These are phyloP conservation scores for Solanum sitiens DNA, from an alignment of 257 asterid genomes.

Conservation along the genomic window DNA sequence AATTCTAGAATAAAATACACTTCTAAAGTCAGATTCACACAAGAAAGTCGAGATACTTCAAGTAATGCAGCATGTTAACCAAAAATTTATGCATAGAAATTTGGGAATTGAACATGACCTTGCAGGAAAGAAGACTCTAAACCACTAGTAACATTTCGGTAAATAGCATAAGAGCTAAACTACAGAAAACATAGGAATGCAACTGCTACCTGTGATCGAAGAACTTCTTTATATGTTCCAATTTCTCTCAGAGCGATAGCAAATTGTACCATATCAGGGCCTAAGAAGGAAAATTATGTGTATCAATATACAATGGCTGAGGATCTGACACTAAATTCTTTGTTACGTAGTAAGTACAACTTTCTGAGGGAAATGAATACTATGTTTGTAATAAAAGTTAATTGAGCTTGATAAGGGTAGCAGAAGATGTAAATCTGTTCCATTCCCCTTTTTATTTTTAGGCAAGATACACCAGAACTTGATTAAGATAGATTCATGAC, in stretches of 20 bases:
- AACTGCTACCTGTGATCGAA: conserved; percentile 67
- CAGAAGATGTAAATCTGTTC: background rate
- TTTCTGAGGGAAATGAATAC: background rate
- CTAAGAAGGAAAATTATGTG: conserved; percentile 24
- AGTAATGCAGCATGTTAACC: background rate
- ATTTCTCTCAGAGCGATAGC: conserved; percentile 81
- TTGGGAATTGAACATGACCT: background rate
- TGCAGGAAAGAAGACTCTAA: background rate
- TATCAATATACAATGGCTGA: conserved; percentile 1
- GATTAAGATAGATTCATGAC: background rate
- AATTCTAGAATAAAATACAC: background rate
- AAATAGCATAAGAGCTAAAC: background rate
- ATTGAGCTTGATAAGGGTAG: background rate
- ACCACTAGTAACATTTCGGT: background rate
- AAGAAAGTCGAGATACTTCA: background rate
- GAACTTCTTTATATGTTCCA: conserved; percentile 89
- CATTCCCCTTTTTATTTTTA: background rate
- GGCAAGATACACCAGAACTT: background rate
- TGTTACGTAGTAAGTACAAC: background rate
- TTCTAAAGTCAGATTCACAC: background rate
- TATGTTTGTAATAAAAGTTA: background rate
- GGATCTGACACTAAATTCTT: background rate
- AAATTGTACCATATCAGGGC: conserved; percentile 87
- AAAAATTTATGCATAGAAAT: background rate
- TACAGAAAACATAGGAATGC: background rate